Base-by-base conservation (phyloP, 2,329 filamentous ascomycete species). In the Mycosphaerelloides madeirae region DNA sequence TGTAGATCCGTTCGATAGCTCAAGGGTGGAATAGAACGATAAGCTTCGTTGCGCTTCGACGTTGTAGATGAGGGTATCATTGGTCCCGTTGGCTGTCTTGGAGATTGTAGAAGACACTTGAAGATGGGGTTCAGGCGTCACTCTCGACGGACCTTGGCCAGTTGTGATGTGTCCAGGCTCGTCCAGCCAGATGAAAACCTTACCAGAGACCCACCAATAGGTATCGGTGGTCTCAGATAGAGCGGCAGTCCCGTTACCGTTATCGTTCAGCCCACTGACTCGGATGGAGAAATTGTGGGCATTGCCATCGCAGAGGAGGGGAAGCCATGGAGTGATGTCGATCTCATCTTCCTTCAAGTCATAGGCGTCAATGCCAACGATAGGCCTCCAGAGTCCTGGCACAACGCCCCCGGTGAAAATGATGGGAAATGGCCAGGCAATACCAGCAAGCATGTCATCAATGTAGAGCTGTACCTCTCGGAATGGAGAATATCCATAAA, bases 321-420 rank as follows among this genome's bases (percentile, higher is more conserved):
- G 79, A 3, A 93, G 69, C 72, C 84, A 93, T 0, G 86, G 81
- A 1, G 85, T 84, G 37, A 94, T 81, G 58, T 94, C 87, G 50
- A 94, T 86, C 61, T 93, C 84, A 51, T 87, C 81, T 61, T 93
- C 86, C 34, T 78, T 73, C 18, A 94, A 71, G 59, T 93, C 86
- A 61, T 88, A 93, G 0, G 85, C 80, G 57, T 93, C 82, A 15
- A 85, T 79, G 1, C 86, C 86, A 2, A 86, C 87, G 42, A 93
- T 76, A 0, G 87, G 87, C 6, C 85, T 74, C 77, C 89, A 88
- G 31, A 93, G 75, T 1, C 80, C 80, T 3, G 86, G 86, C 1
- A 84, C 82, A 5, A 94, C 74, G 1, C 87, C 87, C 2, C 88
- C 87, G 0, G 87, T 90, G 56, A 90, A 91, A 38, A 94, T 83